phyloP scores from a whole-genome alignment of 129 eudicot genomes.

The Tagetes patula region DNA sequence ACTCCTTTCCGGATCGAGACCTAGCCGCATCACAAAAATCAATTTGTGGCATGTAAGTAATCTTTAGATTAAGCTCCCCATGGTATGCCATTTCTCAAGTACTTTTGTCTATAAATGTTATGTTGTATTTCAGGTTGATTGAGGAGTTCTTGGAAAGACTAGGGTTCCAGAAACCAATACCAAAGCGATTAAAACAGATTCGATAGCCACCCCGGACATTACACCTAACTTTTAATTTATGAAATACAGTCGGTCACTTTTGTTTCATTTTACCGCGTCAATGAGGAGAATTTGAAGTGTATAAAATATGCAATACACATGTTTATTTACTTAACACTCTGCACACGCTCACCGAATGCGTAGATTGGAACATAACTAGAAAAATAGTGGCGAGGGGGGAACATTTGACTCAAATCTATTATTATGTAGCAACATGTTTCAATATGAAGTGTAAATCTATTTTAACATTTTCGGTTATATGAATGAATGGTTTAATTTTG shows the following conservation, averaged over 20 bases:
- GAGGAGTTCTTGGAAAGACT: slow-evolving; percentile 80
- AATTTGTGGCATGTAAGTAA: slow-evolving; percentile 87
- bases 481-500: not conserved
- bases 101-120: not conserved
- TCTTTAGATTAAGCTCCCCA: not conserved
- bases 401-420: too few species aligned
- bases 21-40: slow-evolving; percentile 92
- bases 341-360: not conserved
- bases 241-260: not conserved
- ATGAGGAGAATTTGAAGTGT: slow-evolving; percentile 10
- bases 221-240: not conserved
- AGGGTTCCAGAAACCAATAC: slow-evolving; percentile 59
- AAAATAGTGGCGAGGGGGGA: too few species aligned
- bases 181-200: slow-evolving; percentile 29
- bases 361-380: not conserved
- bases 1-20: slow-evolving; percentile 89
- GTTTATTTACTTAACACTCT: not conserved
- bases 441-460: not conserved
- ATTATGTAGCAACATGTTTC: not conserved
- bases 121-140: slow-evolving; percentile 53
- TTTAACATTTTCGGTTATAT: not conserved
- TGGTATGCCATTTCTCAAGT: not conserved
- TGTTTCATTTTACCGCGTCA: slow-evolving; percentile 15
- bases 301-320: not conserved
- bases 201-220: slow-evolving; percentile 21